Evolutionary conservation across 2,329 filamentous ascomycete genomes (phyloP).

Genomic region (Aspergillus sp.): DNA sequence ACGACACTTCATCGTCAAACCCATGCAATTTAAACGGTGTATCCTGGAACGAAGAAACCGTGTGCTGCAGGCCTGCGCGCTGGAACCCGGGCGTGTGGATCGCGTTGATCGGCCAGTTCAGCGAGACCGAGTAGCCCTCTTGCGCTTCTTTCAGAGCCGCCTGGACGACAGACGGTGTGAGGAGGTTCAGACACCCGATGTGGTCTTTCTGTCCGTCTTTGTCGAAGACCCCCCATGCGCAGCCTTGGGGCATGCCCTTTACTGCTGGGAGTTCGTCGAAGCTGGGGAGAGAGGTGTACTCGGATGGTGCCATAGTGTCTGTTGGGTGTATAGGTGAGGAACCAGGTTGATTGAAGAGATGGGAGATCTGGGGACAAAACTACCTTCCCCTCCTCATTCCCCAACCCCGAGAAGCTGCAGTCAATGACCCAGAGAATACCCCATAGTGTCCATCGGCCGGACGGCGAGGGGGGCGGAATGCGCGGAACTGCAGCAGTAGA

Average conservation of each 20-base stretch:
- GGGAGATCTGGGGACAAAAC: too few relatives aligned
- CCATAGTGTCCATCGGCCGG: too few relatives aligned
- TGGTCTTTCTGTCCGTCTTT: constrained; percentile 44
- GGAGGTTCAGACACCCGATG: constrained; percentile 46
- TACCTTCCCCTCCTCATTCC: too few relatives aligned
- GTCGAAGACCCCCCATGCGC: constrained; percentile 44
- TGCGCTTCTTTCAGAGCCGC: constrained; percentile 44
- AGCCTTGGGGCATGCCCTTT: constrained; percentile 43
- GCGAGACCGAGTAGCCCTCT: constrained; percentile 42
- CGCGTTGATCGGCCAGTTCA: constrained; percentile 35
- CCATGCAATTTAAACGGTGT: constrained; percentile 32
- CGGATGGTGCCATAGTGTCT: not conserved
- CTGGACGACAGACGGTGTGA: constrained; percentile 45
- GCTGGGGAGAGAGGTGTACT: constrained; percentile 21
- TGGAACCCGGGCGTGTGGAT: constrained; percentile 39
- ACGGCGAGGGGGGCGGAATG: too few relatives aligned
- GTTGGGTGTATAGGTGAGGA: too few relatives aligned
- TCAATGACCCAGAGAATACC: too few relatives aligned
- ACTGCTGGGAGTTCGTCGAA: constrained; percentile 45
- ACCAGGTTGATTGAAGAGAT: too few relatives aligned
- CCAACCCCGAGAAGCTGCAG: too few relatives aligned
- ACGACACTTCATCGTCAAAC: constrained; percentile 46
- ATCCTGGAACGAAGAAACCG: constrained; percentile 27
- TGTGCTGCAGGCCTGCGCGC: constrained; percentile 34
- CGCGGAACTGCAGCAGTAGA: too few relatives aligned